Evolutionary conservation across 1,139 yeast species (phyloP), one percentile per base, ranked within the genome.

Genomic region (Pichiaceae sp.): DNA sequence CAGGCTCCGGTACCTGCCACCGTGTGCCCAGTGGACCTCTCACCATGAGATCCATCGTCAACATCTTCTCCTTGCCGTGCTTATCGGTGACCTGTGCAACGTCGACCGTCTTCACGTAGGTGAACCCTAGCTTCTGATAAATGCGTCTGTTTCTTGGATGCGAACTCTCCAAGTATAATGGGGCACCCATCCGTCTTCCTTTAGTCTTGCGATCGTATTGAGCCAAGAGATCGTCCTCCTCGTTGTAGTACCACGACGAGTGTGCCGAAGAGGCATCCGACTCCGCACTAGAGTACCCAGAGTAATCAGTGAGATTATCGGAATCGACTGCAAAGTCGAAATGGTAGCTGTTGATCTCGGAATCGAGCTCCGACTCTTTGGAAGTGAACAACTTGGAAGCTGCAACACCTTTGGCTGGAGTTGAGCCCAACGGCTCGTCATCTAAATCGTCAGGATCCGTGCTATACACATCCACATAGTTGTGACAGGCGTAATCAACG

Each of bases 141-240:
- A 71, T 71, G 38, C 57, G 58, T 39, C 75, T 60, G 49, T 71
- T 71, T 42, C 66, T 60, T 17, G 72, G 71, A 54, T 71, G 72
- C 19, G 75, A 68, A 41, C 70, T 64, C 52, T 71, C 77, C 47
- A 71, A 61, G 48, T 71, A 71, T 38, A 62, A 49, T 3, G 57
- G 53, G 28, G 56, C 54, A 31, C 59, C 59, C 6, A 43, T 35
- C 27, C 44, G 45, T 15, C 40, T 37, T 19, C 35, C 54, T 45
- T 29, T 45, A 33, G 39, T 35, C 41, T 44, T 53, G 39, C 48
- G 42, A 38, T 55, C 59, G 36, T 55, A 55, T 31, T 55, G 53
- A 4, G 53, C 49, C 20, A 55, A 38, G 12, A 55, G 51, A 32
- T 55, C 59, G 17, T 53, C 50, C 8, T 55, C 59, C 37, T 55